A percentile compares a stretch with the other conserved stretches of the same genome.
These are phyloP conservation scores for Ascochyta koolunga DNA, from an alignment of 2,329 filamentous ascomycete genomes.

Conservation along the genomic window DNA sequence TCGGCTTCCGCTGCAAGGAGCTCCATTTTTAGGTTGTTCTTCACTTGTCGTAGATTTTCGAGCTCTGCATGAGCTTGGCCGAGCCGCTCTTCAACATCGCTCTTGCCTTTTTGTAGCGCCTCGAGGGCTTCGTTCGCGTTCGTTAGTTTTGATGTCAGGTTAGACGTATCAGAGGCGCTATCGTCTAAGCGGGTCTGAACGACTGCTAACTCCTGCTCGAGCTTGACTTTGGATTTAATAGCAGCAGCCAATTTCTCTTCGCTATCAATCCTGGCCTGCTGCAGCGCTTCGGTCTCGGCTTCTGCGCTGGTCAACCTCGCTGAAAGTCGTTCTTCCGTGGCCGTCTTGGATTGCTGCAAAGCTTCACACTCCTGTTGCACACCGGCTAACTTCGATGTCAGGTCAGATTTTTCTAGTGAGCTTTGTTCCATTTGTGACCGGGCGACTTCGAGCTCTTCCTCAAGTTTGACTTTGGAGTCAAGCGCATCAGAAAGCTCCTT, in stretches of 20 bases:
- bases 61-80: constrained; percentile 27
- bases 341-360: not conserved
- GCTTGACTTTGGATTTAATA: not conserved
- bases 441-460: not conserved
- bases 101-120: constrained; percentile 9
- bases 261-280: constrained; percentile 15
- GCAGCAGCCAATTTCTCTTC: constrained; percentile 5
- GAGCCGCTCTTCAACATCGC: constrained; percentile 13
- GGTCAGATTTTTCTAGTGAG: not conserved
- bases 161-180: not conserved
- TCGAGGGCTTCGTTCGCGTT: not conserved
- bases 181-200: not conserved
- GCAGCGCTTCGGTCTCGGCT: constrained; percentile 22
- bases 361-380: not conserved
- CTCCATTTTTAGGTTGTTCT: constrained; percentile 10
- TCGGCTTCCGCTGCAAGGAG: not conserved
- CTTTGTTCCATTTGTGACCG: not conserved
- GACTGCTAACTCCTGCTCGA: constrained; percentile 1
- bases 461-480: not conserved
- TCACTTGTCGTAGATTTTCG: constrained; percentile 19
- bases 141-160: not conserved
- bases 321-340: not conserved
- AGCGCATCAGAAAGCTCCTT: not conserved
- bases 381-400: not conserved
- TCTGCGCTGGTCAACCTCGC: constrained; percentile 24